phyloP scores from a whole-genome alignment of 2,329 filamentous ascomycete genomes.

The Graphilbum sp. region DNA sequence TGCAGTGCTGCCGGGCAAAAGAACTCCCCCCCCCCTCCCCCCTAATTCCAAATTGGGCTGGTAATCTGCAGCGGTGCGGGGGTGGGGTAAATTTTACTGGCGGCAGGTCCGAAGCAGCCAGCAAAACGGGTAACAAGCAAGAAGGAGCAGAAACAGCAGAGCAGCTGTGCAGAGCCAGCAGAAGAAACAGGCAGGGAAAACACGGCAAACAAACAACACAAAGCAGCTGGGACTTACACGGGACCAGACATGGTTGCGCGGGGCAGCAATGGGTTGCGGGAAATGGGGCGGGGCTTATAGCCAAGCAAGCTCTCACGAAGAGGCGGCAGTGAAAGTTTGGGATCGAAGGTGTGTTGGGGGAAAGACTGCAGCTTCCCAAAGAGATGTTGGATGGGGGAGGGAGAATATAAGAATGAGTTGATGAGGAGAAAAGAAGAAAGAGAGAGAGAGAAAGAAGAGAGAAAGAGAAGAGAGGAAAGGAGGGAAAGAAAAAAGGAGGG shows the following conservation, averaged over 20 bases:
- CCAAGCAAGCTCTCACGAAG: background rate
- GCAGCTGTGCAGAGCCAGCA: background rate
- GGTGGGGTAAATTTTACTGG: slow-evolving; percentile 8
- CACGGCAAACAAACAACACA: background rate
- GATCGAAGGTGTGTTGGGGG: background rate
- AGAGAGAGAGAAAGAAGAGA: background rate
- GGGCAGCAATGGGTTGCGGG: background rate
- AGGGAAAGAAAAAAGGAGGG: background rate
- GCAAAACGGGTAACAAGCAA: background rate
- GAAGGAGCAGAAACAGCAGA: background rate
- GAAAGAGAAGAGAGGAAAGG: background rate
- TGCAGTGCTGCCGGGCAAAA: no score
- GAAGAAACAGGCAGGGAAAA: background rate
- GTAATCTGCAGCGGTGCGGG: slow-evolving; percentile 7
- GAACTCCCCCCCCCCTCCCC: no score
- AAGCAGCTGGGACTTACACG: slow-evolving; percentile 38
- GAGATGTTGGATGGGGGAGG: background rate
- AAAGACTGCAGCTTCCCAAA: background rate
- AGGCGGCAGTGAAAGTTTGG: background rate
- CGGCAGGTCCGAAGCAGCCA: background rate
- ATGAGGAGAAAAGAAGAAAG: background rate
- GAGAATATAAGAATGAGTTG: background rate
- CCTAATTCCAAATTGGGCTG: slow-evolving; percentile 11
- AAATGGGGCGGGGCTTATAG: background rate
- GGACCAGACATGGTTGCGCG: slow-evolving; percentile 41